A percentile compares a stretch with the other conserved stretches of the same genome.
phyloP scores from a whole-genome alignment of 345 rosid species.

The Ceriops decandra region DNA sequence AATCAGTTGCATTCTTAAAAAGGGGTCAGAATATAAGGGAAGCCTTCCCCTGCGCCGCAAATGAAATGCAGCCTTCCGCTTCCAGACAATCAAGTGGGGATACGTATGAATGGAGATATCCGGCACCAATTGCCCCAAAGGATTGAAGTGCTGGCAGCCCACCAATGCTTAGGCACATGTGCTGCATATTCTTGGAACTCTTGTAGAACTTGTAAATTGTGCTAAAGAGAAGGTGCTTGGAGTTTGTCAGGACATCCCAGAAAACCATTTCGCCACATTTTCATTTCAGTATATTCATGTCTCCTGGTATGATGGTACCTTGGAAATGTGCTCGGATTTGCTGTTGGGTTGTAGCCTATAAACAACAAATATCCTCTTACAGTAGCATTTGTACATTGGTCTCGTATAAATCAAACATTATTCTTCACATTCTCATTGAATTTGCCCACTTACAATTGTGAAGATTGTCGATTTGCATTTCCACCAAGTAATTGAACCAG shows the following conservation, averaged over 20 bases:
- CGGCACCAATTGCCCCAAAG: not conserved
- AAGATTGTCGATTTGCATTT: not conserved
- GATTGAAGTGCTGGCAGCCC: conserved; percentile 2
- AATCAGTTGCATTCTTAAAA: not conserved
- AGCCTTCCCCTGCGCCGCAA: conserved; percentile 1
- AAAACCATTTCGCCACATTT: conserved; percentile 8
- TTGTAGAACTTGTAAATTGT: conserved; percentile 8
- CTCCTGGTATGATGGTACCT: conserved; percentile 10
- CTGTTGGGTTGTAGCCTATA: not conserved
- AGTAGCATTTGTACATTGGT: conserved; percentile 24
- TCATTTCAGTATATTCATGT: conserved; percentile 8
- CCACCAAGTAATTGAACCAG: not conserved
- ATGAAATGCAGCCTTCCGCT: not conserved
- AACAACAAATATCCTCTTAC: conserved; percentile 4
- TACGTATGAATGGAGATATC: not conserved
- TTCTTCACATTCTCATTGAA: not conserved
- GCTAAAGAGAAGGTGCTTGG: not conserved
- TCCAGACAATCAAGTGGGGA: not conserved
- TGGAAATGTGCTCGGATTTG: conserved; percentile 12
- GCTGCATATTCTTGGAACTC: not conserved
- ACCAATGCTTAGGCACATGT: not conserved
- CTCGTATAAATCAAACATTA: conserved; percentile 5
- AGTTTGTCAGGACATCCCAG: not conserved
- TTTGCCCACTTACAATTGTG: not conserved
- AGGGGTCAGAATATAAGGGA: not conserved